A percentile compares a stretch with the other conserved stretches of the same genome.
Evolutionary conservation across 73 alveolate genomes (phyloP).

Genomic region (Durusdinium trenchii): DNA sequence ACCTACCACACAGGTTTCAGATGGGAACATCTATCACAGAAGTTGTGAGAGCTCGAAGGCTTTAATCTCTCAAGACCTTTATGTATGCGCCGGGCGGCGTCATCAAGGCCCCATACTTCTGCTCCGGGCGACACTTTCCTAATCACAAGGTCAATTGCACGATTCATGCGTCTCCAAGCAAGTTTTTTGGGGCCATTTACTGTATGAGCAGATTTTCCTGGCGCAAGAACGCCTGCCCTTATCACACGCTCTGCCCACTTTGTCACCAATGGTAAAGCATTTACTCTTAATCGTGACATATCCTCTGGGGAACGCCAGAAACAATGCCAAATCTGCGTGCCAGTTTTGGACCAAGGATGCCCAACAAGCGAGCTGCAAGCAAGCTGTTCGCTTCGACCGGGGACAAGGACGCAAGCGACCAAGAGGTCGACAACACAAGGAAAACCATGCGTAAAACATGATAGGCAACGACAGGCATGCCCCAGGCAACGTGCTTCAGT

Average conservation of each 20-base stretch:
- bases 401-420: neutral
- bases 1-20: neutral
- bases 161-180: neutral
- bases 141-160: neutral
- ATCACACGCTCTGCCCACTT: neutral
- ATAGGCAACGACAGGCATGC: neutral
- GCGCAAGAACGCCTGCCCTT: neutral
- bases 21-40: neutral
- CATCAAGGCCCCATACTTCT: conserved; percentile 5
- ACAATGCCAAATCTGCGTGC: neutral
- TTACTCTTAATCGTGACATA: neutral
- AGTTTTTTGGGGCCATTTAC: conserved; percentile 3
- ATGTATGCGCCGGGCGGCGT: neutral
- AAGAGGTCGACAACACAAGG: neutral
- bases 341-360: neutral
- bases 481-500: conserved; percentile 41
- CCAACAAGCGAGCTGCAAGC: neutral
- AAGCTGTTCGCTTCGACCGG: neutral
- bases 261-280: neutral
- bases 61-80: neutral
- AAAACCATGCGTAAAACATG: conserved; percentile 16
- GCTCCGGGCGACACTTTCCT: conserved; percentile 12
- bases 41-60: neutral
- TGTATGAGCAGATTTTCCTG: neutral
- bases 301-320: neutral